Evolutionary conservation across 2,329 filamentous ascomycete genomes (phyloP), one percentile per base, ranked within the genome.

Genomic region (Aureobasidium sp.): DNA sequence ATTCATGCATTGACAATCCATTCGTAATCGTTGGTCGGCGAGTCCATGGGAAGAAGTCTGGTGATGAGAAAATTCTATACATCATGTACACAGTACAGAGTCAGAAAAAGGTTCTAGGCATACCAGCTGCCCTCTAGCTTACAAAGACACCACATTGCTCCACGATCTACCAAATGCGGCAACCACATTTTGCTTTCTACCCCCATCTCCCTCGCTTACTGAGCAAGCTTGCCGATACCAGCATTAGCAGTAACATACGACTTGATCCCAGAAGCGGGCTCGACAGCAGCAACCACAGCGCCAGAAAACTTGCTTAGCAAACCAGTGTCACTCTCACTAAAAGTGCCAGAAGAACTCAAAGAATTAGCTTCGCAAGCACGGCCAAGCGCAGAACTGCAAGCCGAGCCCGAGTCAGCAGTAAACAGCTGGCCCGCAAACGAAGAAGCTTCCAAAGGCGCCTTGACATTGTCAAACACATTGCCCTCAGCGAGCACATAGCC

Each of bases 281-380:
- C 62, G 14, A 80, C 78, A 62, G 74, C 67, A 11, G 82, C 82
- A 65, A 84, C 69, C 62, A 76, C 80, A 76, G 82, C 81, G 63
- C 80, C 80, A 47, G 72, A 71, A 70, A 84, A 84, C 68, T 79
- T 75, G 62, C 67, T 59, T 49, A 85, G 68, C 73, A 85, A 80
- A 53, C 69, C 72, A 14, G 78, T 76, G 68, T 81, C 78, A 15
- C 42, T 49, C 4, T 63, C 62, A 27, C 34, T 57, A 39, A 68
- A 67, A 9, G 51, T 62, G 15, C 67, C 67, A 25, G 65, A 67
- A 52, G 62, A 62, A 8, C 58, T 63, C 17, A 67, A 64, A 7
- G 64, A 64, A 73, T 85, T 86, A 57, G 76, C 14, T 73, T 80
- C 69, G 71, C 83, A 85, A 55, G 67, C 69, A 64, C 75, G 80